A percentile compares a stretch with the other conserved stretches of the same genome.
These are phyloP conservation scores for Symbiodinium pilosum DNA, from an alignment of 73 alveolate genomes.

Conservation along the genomic window DNA sequence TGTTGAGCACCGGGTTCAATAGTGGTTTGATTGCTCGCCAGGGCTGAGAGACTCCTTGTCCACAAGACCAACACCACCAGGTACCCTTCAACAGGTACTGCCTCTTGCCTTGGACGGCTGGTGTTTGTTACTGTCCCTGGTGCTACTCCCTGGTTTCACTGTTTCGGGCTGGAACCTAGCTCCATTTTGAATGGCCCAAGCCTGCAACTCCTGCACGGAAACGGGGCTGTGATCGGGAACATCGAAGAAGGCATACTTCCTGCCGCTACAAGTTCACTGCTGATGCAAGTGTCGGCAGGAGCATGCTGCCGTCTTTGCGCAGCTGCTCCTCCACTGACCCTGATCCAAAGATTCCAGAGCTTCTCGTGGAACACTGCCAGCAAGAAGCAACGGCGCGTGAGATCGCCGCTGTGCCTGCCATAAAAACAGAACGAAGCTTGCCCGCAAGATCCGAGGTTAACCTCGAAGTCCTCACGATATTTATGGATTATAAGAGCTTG, in stretches of 20 bases:
- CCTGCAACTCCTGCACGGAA: constrained; percentile 18
- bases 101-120: too few species aligned
- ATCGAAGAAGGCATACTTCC: constrained; percentile 68
- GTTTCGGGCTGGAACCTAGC: too few species aligned
- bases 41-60: too few species aligned
- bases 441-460: too few species aligned
- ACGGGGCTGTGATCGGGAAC: constrained; percentile 50
- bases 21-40: too few species aligned
- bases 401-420: not conserved
- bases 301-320: not conserved
- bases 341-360: not conserved
- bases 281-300: not conserved
- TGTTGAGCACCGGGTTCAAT: too few species aligned
- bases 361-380: not conserved
- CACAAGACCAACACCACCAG: too few species aligned
- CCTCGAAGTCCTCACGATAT: too few species aligned
- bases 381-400: not conserved
- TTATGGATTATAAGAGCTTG: too few species aligned
- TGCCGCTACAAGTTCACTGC: not conserved
- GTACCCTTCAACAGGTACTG: too few species aligned
- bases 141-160: too few species aligned
- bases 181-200: not conserved
- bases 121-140: too few species aligned
- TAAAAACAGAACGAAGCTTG: not conserved
- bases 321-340: not conserved